These are phyloP conservation scores for Pyrenochaeta sp. DNA, from an alignment of 2,329 filamentous ascomycete species.

Conservation along the genomic window DNA sequence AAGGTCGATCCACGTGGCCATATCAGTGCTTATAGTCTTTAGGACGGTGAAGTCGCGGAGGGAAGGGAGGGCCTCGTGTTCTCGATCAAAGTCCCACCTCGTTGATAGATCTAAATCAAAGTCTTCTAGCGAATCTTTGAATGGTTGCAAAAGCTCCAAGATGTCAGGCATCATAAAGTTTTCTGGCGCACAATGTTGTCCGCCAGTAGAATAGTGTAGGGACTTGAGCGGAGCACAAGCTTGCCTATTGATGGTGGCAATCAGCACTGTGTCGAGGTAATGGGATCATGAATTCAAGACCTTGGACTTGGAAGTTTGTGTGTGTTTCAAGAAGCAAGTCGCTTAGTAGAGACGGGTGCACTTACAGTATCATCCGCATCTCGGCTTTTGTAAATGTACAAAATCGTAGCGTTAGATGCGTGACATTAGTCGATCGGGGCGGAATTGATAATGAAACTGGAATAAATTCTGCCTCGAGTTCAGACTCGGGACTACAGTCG, in stretches of 20 bases:
- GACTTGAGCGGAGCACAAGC: neutral
- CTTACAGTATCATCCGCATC: neutral
- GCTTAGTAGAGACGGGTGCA: neutral
- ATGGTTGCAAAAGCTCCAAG: neutral
- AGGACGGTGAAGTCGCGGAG: neutral
- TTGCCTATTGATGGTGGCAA: neutral
- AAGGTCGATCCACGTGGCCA: neutral
- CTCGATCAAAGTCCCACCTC: neutral
- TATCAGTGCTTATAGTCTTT: neutral
- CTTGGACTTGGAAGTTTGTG: neutral
- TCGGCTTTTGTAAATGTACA: neutral
- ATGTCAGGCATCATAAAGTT: neutral
- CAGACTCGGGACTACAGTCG: neutral
- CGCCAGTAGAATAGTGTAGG: neutral
- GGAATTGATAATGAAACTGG: neutral
- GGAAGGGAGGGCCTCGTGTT: neutral
- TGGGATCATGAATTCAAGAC: neutral
- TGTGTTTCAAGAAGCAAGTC: neutral
- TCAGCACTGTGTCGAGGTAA: neutral
- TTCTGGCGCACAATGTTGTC: neutral
- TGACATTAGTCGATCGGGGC: neutral
- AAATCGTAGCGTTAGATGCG: neutral
- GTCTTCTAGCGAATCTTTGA: neutral
- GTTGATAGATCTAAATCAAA: neutral
- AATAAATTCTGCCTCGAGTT: neutral